phyloP scores from a whole-genome alignment of 2,329 filamentous ascomycete genomes.

The Colletotrichum liriopes region DNA sequence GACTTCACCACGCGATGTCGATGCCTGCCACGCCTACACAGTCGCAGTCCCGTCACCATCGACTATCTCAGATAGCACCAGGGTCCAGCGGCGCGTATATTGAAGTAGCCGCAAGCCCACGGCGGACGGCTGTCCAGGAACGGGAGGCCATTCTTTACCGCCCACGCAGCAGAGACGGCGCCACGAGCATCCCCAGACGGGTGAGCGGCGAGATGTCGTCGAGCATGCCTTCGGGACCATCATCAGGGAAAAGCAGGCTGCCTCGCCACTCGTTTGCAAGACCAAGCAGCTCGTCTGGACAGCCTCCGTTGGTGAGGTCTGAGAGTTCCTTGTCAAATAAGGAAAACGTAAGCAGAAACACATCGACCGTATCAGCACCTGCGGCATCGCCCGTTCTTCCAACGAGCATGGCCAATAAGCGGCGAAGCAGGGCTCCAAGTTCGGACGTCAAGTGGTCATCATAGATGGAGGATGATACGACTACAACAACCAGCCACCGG shows the following conservation, averaged over 20 bases:
- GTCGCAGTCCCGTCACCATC: conserved; percentile 50
- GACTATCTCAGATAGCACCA: conserved; percentile 50
- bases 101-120: conserved; percentile 67
- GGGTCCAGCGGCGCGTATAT: conserved; percentile 61
- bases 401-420: conserved; percentile 37
- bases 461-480: not conserved
- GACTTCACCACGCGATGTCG: conserved; percentile 64
- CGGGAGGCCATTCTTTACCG: conserved; percentile 60
- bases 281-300: conserved; percentile 46
- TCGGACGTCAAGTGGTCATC: conserved; percentile 44
- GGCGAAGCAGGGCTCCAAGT: conserved; percentile 43
- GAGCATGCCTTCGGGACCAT: conserved; percentile 38
- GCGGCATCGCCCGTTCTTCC: conserved; percentile 39
- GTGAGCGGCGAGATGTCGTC: conserved; percentile 57
- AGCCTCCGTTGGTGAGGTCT: conserved; percentile 52
- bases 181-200: conserved; percentile 60
- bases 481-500: not conserved
- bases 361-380: conserved; percentile 39
- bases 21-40: conserved; percentile 69
- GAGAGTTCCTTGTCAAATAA: conserved; percentile 59
- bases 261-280: conserved; percentile 54
- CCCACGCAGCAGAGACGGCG: conserved; percentile 59
- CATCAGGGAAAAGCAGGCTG: conserved; percentile 55
- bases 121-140: conserved; percentile 56
- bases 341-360: conserved; percentile 51